Evolutionary conservation across 805 yeast species (phyloP), one percentile per base, ranked within the genome.

Genomic region (Cyberlindnera euphorbiae): DNA sequence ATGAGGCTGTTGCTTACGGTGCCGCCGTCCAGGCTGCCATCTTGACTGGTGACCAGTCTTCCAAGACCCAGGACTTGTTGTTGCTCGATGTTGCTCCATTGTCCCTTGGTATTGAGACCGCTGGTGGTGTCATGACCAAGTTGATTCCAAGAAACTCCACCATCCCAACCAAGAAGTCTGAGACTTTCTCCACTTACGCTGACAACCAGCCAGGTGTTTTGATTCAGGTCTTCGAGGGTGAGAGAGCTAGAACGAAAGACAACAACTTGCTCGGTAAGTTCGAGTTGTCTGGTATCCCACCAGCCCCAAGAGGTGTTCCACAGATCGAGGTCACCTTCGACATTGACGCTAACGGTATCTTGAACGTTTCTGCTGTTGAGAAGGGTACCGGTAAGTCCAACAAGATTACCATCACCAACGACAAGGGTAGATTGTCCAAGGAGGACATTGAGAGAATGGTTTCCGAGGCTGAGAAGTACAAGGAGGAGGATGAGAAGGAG

Each of bases 61-160:
- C 95, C 45, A 87, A 87, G 82, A 89, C 96, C 45, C 96, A 88
- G 74, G 97, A 88, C 66, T 74, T 88, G 66, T 73, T 90, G 63
- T 76, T 89, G 60, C 78, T 90, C 63, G 97, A 89, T 77, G 97
- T 89, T 65, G 94, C 97, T 59, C 97, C 97, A 67, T 77, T 89
- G 63, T 89, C 97, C 38, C 67, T 88, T 56, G 97, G 97, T 80
- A 88, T 89, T 69, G 97, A 89, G 75, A 89, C 96, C 53, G 96
- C 96, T 59, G 97, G 97, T 76, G 97, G 97, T 79, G 89, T 88
- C 70, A 88, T 89, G 95, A 89, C 96, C 66, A 86, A 86, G 73
- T 80, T 89, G 71, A 89, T 88, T 58, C 95, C 95, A 68, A 82
- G 96, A 75, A 88, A 88, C 79, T 82, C 96, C 39, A 87, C 96